Conservation (phyloP, 257 asterid species). For the Solanum paucissectum region DNA sequence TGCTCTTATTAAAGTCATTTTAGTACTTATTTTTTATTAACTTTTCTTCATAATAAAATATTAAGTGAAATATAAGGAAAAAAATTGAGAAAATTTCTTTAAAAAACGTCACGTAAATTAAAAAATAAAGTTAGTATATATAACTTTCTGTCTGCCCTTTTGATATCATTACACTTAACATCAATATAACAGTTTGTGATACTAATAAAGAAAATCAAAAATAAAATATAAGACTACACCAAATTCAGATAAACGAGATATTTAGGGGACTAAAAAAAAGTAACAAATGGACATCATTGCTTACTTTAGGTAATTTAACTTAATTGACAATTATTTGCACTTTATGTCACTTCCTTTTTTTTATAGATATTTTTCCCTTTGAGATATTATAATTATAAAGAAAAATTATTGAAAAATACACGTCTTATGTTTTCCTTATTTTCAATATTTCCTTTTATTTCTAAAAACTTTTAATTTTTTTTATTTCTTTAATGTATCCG, state of each 20-base stretch:
- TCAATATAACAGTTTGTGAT: background rate
- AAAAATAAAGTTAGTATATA: no score
- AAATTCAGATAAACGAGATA: background rate
- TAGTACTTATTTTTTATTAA: no score
- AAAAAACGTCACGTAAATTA: no score
- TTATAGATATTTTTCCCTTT: background rate
- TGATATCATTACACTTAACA: background rate
- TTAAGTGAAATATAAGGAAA: no score
- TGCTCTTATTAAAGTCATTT: no score
- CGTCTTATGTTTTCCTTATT: no score
- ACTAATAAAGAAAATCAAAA: background rate
- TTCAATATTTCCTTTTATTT: no score
- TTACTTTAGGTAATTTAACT: background rate
- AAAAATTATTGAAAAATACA: no score
- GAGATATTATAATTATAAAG: background rate
- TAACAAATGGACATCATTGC: background rate
- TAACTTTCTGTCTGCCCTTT: background rate
- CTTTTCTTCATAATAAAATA: no score
- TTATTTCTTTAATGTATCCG: no score
- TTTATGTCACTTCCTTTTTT: background rate
- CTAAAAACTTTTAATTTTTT: no score
- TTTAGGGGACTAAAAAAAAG: background rate
- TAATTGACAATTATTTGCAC: background rate
- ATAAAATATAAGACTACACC: background rate
- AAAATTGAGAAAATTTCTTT: no score